Evolutionary conservation across 192 early-diverging fungal genomes (phyloP).

Genomic region (Entomortierella parvispora): DNA sequence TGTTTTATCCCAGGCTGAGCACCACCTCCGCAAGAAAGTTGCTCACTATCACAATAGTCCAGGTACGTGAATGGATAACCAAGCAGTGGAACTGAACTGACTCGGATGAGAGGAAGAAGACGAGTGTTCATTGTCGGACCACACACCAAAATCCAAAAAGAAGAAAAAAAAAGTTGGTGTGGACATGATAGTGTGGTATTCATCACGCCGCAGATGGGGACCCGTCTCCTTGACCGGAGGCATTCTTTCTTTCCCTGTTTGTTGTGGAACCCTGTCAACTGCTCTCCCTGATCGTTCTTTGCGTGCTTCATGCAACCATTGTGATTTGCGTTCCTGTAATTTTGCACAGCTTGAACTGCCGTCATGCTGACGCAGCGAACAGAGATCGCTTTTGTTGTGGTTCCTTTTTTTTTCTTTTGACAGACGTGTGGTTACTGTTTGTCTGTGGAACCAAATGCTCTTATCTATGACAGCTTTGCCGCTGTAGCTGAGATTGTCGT

Average conservation of each 20-base stretch:
- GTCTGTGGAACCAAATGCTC: not conserved
- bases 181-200: too few species aligned
- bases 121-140: too few species aligned
- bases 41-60: slow-evolving; percentile 29
- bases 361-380: slow-evolving; percentile 10
- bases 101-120: not conserved
- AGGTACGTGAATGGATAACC: slow-evolving; percentile 26
- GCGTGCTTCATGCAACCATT: not conserved
- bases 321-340: slow-evolving; percentile 3
- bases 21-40: slow-evolving; percentile 14
- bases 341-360: not conserved
- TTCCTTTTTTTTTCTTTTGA: not conserved
- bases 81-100: not conserved
- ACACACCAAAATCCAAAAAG: too few species aligned
- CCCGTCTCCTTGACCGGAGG: too few species aligned
- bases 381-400: not conserved
- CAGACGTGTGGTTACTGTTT: not conserved
- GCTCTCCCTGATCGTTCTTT: not conserved
- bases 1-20: slow-evolving; percentile 12
- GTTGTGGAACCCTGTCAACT: too few species aligned
- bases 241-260: too few species aligned
- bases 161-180: too few species aligned
- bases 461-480: too few species aligned
- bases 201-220: too few species aligned
- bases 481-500: not conserved